Percentiles rank a stretch among this genome's conserved stretches.
These are phyloP conservation scores for Leccinum olivaceopallidum DNA, from an alignment of 768 basidiomycete genomes.

Conservation along the genomic window DNA sequence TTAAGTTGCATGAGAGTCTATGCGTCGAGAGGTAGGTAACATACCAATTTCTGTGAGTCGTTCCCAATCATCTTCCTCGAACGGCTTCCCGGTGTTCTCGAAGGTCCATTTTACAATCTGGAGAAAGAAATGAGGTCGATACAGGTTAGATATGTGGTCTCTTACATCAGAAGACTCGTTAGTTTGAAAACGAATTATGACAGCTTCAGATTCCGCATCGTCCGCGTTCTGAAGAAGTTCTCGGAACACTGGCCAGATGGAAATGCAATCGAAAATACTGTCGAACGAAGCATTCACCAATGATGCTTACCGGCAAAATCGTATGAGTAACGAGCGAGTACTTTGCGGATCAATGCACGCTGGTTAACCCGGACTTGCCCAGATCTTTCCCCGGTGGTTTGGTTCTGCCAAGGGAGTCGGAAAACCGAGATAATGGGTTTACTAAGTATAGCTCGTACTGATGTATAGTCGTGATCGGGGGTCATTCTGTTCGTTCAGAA, in stretches of 20 bases:
- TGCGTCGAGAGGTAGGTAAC: slow-evolving; percentile 12
- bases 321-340: slow-evolving; percentile 91
- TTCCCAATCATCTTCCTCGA: slow-evolving; percentile 85
- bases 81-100: slow-evolving; percentile 62
- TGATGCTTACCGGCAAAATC: slow-evolving; percentile 69
- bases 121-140: slow-evolving; percentile 23
- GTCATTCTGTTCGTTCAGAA: too few relatives aligned
- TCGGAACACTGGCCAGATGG: slow-evolving; percentile 59
- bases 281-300: not conserved
- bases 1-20: not conserved
- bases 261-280: slow-evolving; percentile 34
- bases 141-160: slow-evolving; percentile 25
- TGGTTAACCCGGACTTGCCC: slow-evolving; percentile 86
- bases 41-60: slow-evolving; percentile 86
- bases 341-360: slow-evolving; percentile 89
- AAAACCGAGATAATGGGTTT: not conserved
- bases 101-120: not conserved
- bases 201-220: slow-evolving; percentile 52
- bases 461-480: too few relatives aligned
- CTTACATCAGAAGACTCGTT: slow-evolving; percentile 4
- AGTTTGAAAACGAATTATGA: slow-evolving; percentile 78
- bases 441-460: too few relatives aligned
- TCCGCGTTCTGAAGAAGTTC: slow-evolving; percentile 1
- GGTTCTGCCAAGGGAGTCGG: slow-evolving; percentile 53
- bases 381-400: slow-evolving; percentile 54